phyloP scores from a whole-genome alignment of 208 protist species.

The Polymyxa betae region DNA sequence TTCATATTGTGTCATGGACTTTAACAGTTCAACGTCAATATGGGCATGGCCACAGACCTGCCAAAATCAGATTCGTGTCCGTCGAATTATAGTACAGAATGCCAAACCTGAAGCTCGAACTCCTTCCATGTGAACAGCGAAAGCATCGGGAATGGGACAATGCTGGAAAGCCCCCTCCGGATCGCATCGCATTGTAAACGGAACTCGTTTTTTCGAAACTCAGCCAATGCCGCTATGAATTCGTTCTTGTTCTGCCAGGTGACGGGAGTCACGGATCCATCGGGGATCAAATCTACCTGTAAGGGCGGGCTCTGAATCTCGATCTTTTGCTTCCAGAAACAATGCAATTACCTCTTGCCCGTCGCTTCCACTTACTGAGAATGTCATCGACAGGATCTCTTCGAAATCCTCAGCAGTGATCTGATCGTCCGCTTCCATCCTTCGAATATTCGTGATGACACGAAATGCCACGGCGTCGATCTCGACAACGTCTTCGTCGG shows the following conservation, averaged over 20 bases:
- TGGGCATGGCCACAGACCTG: constrained; percentile 40
- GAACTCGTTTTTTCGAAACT: constrained; percentile 48
- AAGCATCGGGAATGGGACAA: constrained; percentile 33
- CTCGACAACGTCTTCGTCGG: background rate
- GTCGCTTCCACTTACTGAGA: constrained; percentile 23
- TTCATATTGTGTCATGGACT: constrained; percentile 52
- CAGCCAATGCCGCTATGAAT: constrained; percentile 45
- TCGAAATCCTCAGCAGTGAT: constrained; percentile 1
- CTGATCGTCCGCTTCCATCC: background rate
- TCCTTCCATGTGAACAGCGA: constrained; percentile 31
- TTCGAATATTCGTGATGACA: background rate
- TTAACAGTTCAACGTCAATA: background rate
- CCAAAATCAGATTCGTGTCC: background rate
- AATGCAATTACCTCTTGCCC: constrained; percentile 3
- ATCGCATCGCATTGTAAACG: constrained; percentile 50
- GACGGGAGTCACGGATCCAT: constrained; percentile 24
- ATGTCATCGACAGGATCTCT: constrained; percentile 28
- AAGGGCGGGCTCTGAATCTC: background rate
- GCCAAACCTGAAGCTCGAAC: background rate
- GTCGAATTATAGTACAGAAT: background rate
- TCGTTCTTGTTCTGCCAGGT: constrained; percentile 37
- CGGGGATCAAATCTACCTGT: constrained; percentile 38
- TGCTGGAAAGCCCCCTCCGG: background rate
- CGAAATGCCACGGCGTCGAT: constrained; percentile 47
- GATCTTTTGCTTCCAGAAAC: background rate